A percentile compares a stretch with the other conserved stretches of the same genome.
These are phyloP conservation scores for Phycomyces blakesleeanus DNA, from an alignment of 192 early-diverging fungal species.

Conservation along the genomic window DNA sequence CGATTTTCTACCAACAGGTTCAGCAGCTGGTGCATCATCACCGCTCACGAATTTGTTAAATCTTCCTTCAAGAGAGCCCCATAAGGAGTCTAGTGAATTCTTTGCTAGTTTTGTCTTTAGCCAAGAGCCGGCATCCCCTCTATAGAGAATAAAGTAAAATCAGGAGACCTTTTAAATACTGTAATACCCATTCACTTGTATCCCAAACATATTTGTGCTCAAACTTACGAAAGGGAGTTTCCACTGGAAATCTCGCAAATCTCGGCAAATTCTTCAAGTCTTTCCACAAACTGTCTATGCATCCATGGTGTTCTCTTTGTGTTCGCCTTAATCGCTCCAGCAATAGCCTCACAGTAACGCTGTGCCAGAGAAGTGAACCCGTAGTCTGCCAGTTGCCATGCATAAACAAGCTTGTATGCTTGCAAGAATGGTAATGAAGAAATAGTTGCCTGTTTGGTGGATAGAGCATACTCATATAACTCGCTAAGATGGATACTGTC, in stretches of 20 bases:
- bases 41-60: constrained; percentile 61
- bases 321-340: constrained; percentile 65
- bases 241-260: constrained; percentile 15
- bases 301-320: constrained; percentile 80
- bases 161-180: neutral
- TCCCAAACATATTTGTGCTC: too few species aligned
- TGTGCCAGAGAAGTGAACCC: constrained; percentile 71
- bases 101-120: constrained; percentile 50
- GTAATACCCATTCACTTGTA: too few species aligned
- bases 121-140: constrained; percentile 33
- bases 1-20: constrained; percentile 34
- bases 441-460: constrained; percentile 58
- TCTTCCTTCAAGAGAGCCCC: constrained; percentile 54
- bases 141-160: neutral
- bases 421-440: constrained; percentile 83
- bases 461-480: constrained; percentile 75
- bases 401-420: constrained; percentile 81
- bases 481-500: constrained; percentile 74
- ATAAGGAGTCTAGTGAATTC: constrained; percentile 52
- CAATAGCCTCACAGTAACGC: constrained; percentile 76
- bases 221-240: constrained; percentile 7
- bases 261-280: constrained; percentile 58
- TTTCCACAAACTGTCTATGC: constrained; percentile 51
- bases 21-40: constrained; percentile 40
- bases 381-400: constrained; percentile 77